Base-by-base conservation (phyloP, 805 yeast genomes). In the Debaryomyces castellii region DNA sequence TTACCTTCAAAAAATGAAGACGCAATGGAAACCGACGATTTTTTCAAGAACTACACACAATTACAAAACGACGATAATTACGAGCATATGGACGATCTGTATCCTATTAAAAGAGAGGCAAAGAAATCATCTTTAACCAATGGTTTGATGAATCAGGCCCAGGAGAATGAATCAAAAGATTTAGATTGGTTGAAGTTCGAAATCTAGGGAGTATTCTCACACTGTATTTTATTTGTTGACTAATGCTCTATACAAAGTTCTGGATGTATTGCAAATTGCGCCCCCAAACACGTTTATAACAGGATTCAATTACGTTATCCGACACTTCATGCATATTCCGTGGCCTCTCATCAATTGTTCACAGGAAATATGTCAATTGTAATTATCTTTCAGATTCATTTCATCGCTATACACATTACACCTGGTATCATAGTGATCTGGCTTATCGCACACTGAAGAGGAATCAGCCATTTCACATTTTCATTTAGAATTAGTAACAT, bases 171-270 rank as follows among this genome's bases (percentile, higher is more conserved):
- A 9, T 40, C 50, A 20, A 52, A 55, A 39, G 66, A 63, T 36
- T 53, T 64, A 25, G 68, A 63, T 41, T 64, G 69, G 69, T 54
- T 64, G 44, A 64, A 63, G 52, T 64, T 64, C 43, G 67, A 63
- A 45, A 49, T 62, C 14, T 62, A 39, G 33, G 12, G 16, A 22
- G 24, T 22, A 22, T 22, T 8, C 8, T 22, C 24, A 22, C 24
- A 8, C n/a, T n/a, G n/a, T n/a, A n/a, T n/a, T n/a, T n/a, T n/a
- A n/a, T n/a, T n/a, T n/a, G n/a, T n/a, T n/a, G n/a, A n/a, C n/a
- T n/a, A n/a, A n/a, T n/a, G n/a, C n/a, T 6, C 24, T 22, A 8
- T 22, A 22, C 24, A 5, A 22, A 5, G 24, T 22, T 22, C 24
- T 22, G 24, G 24, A 22, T 5, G 8, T 22, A 22, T 22, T 22